Conservation (phyloP, 495 filamentous ascomycete genomes). For the Penicillium simplicissimum region DNA sequence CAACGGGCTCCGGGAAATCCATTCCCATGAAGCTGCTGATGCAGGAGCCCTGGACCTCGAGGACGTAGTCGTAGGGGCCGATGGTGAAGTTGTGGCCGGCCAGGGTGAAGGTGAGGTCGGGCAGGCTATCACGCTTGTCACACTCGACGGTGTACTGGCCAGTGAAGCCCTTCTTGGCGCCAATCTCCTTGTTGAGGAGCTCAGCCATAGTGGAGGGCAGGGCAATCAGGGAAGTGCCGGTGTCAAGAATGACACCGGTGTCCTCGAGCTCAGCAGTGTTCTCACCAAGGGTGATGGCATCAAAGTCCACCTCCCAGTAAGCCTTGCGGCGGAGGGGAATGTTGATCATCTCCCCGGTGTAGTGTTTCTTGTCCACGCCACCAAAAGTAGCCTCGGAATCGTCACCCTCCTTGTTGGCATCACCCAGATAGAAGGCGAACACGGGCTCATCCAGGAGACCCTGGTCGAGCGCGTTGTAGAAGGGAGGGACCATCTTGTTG, state of each 20-base stretch:
- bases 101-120: constrained; percentile 87
- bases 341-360: constrained; percentile 84
- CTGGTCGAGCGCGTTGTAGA: constrained; percentile 94
- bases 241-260: constrained; percentile 97
- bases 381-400: constrained; percentile 90
- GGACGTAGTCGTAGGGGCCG: constrained; percentile 85
- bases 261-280: constrained; percentile 82
- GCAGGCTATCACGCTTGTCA: constrained; percentile 73
- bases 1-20: constrained; percentile 90
- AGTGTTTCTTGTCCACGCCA: constrained; percentile 84
- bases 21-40: constrained; percentile 98
- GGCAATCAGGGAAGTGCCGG: constrained; percentile 96
- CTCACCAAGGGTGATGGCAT: constrained; percentile 85
- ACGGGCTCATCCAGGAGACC: constrained; percentile 85
- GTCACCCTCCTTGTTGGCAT: constrained; percentile 69
- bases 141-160: constrained; percentile 97
- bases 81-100: constrained; percentile 91
- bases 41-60: constrained; percentile 93
- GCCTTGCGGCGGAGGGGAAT: constrained; percentile 97
- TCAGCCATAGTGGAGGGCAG: constrained; percentile 91
- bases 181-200: constrained; percentile 97
- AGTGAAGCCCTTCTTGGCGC: constrained; percentile 93
- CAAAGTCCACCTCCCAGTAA: constrained; percentile 99
- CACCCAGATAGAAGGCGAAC: constrained; percentile 93
- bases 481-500: constrained; percentile 89